Evolutionary conservation across 73 alveolate genomes (phyloP), one percentile per base, ranked within the genome.

Genomic region (Paramecium sexaurelia): DNA sequence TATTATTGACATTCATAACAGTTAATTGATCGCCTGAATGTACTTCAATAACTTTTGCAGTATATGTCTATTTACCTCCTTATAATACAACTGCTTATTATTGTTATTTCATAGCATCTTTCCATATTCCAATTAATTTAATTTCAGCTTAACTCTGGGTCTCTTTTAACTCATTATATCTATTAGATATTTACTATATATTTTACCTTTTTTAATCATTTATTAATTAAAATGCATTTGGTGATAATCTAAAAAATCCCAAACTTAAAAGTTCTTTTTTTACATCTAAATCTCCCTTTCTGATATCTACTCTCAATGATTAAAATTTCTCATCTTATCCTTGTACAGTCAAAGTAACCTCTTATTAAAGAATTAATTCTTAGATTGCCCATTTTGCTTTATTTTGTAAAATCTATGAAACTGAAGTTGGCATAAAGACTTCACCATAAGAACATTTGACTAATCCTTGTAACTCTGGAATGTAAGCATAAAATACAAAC

Each of bases 11-110:
- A 47, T 75, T 68, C 55, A 68, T n/a, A 15, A 97, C 96, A 36
- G 98, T 96, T 24, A 97, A 55, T 36, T 97, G 87, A 92, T 97
- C 99, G 3, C 99, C 99, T 39, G 99, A 96, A 93, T 97, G 98
- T 0, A 96, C 97, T 95, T 95, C 98, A 41, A 92, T 90, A 3
- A 95, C 95, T 29, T 83, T 86, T 19, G 95, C 98, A 7, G 69
- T 75, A 55, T 93, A 95, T 55, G 89, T 94, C 83, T 87, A 68
- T 35, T 92, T 89, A 7, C 66, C 66, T 7, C 95, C 89, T 84
- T 92, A 83, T 87, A 88, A 68, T 9, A 85, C 83, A 26, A 61
- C 83, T 61, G 83, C 56, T 66, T 78, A 45, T 41, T 94, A 92
- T 85, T 32, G 43, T 71, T 87, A 89, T 84, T 92, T 94, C 36